phyloP scores from a whole-genome alignment of 106 monocot species.

The Apostasia shenzhenica region DNA sequence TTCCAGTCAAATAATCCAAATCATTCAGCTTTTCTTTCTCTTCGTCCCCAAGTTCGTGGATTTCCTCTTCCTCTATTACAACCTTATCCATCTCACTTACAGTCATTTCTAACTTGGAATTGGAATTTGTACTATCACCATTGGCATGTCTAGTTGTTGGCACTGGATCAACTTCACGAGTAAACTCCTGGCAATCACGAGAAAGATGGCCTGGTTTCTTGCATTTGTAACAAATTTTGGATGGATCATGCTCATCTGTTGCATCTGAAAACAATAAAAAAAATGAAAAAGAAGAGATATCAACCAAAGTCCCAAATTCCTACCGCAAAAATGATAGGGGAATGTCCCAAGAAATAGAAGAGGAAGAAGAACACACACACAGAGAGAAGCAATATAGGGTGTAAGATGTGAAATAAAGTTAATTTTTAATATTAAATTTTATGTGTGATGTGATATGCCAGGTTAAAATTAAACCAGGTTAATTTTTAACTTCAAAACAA shows the following conservation, averaged over 20 bases:
- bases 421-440: too few species aligned
- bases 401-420: too few species aligned
- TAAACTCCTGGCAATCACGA: constrained; percentile 70
- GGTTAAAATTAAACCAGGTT: too few species aligned
- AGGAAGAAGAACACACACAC: background rate
- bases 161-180: constrained; percentile 15
- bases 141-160: constrained; percentile 4
- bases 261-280: background rate
- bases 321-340: too few species aligned
- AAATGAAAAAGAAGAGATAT: background rate
- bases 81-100: constrained; percentile 42
- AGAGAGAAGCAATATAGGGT: background rate
- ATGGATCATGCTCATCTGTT: constrained; percentile 42
- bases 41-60: constrained; percentile 73
- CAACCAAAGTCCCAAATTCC: background rate
- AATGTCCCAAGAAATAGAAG: too few species aligned
- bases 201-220: constrained; percentile 89
- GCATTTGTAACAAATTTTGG: constrained; percentile 95
- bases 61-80: constrained; percentile 63
- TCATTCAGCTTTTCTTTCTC: constrained; percentile 80
- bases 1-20: constrained; percentile 83
- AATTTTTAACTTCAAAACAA: too few species aligned
- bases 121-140: constrained; percentile 9
- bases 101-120: constrained; percentile 4
- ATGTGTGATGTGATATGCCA: too few species aligned